phyloP scores from a whole-genome alignment of 352 stramenopile species.

The Pythium rhizo-oryzae region DNA sequence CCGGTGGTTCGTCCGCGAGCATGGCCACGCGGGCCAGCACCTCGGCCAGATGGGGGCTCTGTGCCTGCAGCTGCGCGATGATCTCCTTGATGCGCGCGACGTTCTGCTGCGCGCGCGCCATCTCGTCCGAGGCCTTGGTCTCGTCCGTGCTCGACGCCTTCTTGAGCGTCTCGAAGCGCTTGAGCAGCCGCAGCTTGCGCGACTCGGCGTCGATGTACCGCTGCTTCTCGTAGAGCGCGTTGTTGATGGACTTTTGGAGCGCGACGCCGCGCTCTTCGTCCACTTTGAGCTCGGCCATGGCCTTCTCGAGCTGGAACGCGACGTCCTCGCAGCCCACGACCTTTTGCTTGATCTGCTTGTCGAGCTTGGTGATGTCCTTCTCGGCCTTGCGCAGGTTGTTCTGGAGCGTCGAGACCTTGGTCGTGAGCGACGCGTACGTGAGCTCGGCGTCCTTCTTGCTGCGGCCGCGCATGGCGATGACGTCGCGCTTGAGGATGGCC shows the following conservation, averaged over 20 bases:
- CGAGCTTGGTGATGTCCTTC: constrained; percentile 54
- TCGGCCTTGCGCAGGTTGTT: constrained; percentile 77
- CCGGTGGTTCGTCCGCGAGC: constrained; percentile 71
- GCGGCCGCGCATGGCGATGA: constrained; percentile 89
- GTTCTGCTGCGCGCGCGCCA: constrained; percentile 48
- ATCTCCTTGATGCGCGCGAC: constrained; percentile 63
- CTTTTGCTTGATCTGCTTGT: constrained; percentile 67
- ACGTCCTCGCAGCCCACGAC: constrained; percentile 68
- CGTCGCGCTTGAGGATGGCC: constrained; percentile 92
- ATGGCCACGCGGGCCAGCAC: constrained; percentile 81
- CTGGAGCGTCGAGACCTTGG: constrained; percentile 79
- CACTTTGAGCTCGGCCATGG: constrained; percentile 76
- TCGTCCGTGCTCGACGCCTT: constrained; percentile 44
- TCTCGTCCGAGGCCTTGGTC: constrained; percentile 52
- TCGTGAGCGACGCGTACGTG: constrained; percentile 84
- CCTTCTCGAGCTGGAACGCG: constrained; percentile 78
- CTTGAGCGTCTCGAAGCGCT: constrained; percentile 65
- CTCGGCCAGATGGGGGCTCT: constrained; percentile 80
- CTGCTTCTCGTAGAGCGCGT: constrained; percentile 91
- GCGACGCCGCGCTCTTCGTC: constrained; percentile 63
- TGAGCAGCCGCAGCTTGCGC: constrained; percentile 70
- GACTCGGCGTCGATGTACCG: constrained; percentile 76
- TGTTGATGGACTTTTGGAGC: constrained; percentile 87
- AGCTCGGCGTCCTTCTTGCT: constrained; percentile 84
- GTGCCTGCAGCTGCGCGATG: constrained; percentile 56